Conservation (phyloP, 169 alveolate genomes). For the Sarcocystis neurona region DNA sequence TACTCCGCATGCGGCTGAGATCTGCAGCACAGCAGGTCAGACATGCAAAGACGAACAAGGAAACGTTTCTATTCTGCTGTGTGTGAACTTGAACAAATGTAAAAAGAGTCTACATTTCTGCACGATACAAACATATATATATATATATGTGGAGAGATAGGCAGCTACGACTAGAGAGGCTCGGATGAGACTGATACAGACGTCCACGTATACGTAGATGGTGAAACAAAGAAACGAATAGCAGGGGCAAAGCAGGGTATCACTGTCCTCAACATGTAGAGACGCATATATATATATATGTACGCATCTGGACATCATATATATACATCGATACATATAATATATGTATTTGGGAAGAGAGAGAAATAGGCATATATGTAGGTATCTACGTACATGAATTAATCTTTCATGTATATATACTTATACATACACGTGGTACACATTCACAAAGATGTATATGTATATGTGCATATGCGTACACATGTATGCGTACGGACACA, state of each 20-base stretch:
- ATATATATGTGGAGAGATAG: neutral
- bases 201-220: neutral
- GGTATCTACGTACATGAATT: neutral
- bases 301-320: neutral
- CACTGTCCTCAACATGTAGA: neutral
- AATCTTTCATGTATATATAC: neutral
- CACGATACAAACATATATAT: neutral
- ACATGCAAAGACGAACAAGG: neutral
- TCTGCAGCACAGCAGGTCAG: conserved; percentile 6
- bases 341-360: neutral
- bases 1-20: conserved; percentile 40
- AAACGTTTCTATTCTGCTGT: neutral
- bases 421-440: neutral
- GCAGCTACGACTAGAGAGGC: neutral
- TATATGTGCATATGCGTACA: neutral
- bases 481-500: neutral
- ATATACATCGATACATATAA: too few species aligned
- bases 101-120: neutral
- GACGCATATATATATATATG: neutral
- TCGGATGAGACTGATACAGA: too few species aligned
- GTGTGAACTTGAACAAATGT: neutral
- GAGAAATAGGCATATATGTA: neutral
- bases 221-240: neutral
- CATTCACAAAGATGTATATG: too few species aligned
- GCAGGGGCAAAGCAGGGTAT: neutral